Base-by-base conservation (phyloP, 1,139 yeast genomes). In the Dujonia santamariae region DNA sequence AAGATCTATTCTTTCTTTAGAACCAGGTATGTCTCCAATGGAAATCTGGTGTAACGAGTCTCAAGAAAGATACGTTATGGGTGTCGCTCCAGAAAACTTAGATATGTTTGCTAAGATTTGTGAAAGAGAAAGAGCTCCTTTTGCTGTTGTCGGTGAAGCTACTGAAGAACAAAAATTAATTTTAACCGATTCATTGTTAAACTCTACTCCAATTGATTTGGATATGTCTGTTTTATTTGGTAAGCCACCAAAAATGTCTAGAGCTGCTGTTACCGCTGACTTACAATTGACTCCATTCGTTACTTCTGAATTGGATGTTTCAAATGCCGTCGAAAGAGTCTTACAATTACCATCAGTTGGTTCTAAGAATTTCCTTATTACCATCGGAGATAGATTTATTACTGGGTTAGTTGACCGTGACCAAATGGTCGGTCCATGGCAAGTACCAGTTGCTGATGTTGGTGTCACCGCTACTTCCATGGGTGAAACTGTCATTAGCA, bases 21-120 rank as follows among this genome's bases (percentile, higher is more conserved):
- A 94, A 61, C 96, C 96, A 32, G 96, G 97, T 38, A 88, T 94
- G 97, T 90, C 97, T 7, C 97, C 99, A 36, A 86, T 92, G 96
- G 98, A 94, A 67, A 88, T 94, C 48, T 94, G 99, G 99, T 94
- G 99, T 76, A 90, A 95, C 53, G 99, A 94, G 64, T 94, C 98
- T 4, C 99, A 94, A 66, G 99, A 94, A 62, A 80, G 99, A 61
- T 94, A 90, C 54, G 98, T 94, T 19, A 63, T 94, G 53, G 98
- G 96, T 44, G 95, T 92, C 43, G 76, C 90, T 9, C 88, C 87
- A 37, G 81, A 80, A 43, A 85, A 88, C 55, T 65, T 92, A 44
- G 78, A 76, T 3, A 51, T 69, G 17, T 94, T 94, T 61, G 76
- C 78, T 50, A 73, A 72, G 32, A 82, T 94, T 37, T 94, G 98